phyloP scores from a whole-genome alignment of 139 green algal genomes.

The Pleodorina starrii region DNA sequence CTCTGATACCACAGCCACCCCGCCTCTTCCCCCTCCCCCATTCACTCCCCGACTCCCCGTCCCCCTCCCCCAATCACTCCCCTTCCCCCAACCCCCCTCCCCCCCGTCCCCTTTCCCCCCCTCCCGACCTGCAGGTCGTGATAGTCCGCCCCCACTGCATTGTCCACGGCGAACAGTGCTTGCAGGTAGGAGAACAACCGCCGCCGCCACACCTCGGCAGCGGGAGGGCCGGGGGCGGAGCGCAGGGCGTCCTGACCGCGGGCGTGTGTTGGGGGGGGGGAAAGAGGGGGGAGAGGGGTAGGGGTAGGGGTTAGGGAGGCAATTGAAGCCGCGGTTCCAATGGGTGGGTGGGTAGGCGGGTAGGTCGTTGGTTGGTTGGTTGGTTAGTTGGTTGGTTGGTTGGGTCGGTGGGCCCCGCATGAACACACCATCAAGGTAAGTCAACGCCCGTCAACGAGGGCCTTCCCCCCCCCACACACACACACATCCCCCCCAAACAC shows the following conservation, averaged over 20 bases:
- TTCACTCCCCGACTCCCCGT: no score
- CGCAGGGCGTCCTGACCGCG: neutral
- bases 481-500: no score
- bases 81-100: no score
- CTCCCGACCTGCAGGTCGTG: constrained; percentile 82
- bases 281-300: neutral
- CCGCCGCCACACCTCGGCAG: constrained; percentile 60
- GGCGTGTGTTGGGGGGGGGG: neutral
- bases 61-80: no score
- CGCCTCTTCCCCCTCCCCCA: no score
- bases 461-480: no score
- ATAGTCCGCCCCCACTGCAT: constrained; percentile 69
- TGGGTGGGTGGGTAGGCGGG: neutral
- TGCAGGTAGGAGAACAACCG: constrained; percentile 85
- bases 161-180: constrained; percentile 73
- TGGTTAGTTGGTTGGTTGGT: no score
- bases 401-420: no score
- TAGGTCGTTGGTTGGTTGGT: neutral
- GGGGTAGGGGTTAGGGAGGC: neutral
- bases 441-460: no score
- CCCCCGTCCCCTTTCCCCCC: no score
- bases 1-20: no score
- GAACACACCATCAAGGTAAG: no score
- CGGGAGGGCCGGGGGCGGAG: neutral
- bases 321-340: neutral